Percentiles rank a stretch among this genome's conserved stretches.
Conservation (phyloP, 495 filamentous ascomycete genomes). For the Trichoderma asperelloides region DNA sequence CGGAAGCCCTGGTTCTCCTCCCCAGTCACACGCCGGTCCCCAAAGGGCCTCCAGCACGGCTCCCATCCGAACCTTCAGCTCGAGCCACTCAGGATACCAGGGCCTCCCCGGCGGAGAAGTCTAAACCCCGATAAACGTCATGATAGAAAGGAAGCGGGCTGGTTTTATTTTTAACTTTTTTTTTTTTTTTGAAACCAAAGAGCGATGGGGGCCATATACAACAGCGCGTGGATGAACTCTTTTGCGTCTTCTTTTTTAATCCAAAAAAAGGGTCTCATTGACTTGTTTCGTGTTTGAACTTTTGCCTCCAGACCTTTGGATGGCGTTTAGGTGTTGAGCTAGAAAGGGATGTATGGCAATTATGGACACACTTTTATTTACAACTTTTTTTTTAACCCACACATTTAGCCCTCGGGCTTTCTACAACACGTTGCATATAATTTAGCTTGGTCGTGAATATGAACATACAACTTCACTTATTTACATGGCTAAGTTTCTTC, state of each 20-base stretch:
- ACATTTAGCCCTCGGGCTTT: constrained; percentile 1
- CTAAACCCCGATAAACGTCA: not conserved
- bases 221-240: constrained; percentile 2
- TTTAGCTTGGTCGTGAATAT: constrained; percentile 3
- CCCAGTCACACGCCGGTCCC: not conserved
- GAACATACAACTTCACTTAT: not conserved
- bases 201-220: not conserved
- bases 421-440: not conserved
- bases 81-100: not conserved
- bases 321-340: constrained; percentile 8
- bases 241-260: not conserved
- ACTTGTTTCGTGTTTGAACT: not conserved
- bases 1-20: not conserved
- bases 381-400: not conserved
- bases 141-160: constrained; percentile 2
- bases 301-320: constrained; percentile 6
- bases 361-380: not conserved
- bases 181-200: not conserved
- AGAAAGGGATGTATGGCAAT: constrained; percentile 3
- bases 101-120: constrained; percentile 3
- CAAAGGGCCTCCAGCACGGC: not conserved
- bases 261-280: not conserved
- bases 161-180: not conserved
- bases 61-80: not conserved
- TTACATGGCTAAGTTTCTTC: not conserved